Base-by-base conservation (phyloP, 2,329 filamentous ascomycete genomes). In the Monilinia polystroma region DNA sequence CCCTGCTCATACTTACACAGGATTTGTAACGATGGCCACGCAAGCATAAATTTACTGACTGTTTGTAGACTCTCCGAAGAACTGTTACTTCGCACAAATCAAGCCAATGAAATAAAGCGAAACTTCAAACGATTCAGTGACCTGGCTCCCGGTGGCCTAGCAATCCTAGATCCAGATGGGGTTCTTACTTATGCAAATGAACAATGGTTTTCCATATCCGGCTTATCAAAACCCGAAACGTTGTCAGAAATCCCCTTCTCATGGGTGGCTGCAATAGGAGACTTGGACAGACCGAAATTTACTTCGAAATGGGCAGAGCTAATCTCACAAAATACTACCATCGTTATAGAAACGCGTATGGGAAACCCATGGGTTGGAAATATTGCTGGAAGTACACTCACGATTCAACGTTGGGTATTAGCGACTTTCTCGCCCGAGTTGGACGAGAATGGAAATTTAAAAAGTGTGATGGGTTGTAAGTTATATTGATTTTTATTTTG, bases 101-200 rank as follows among this genome's bases (percentile, higher is more conserved):
- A 88, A 72, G 84, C 85, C 0, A 81, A 83, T 59, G 84, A 87
- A 72, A 87, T 86, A 75, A 91, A 94, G 76, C 87, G 89, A 59
- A 88, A 89, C 64, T 93, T 94, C 74, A 91, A 90, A 1, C 83
- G 90, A 55, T 92, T 94, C 88, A 90, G 90, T 2, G 90, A 93
- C 73, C 90, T 92, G 69, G 90, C 90, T 0, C 91, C 91, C 0
- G 90, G 93, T 23, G 68, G 68, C 20, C 49, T 69, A 16, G 57
- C 67, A 26, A 68, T 68, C 41, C n/a, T 69, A 41, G 63, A 69
- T 49, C 66, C 66, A 20, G 26, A 53, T 20, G 68, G 66, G 1
- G 59, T 52, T 23, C 55, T 69, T 0, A 66, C 64, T 1, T 68
- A 66, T 35, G 68, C 66, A 12, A 69, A 69, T 45, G 55, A 55